Base-by-base conservation (phyloP, 2,329 filamentous ascomycete genomes). In the Colletotrichum chlorophyti region DNA sequence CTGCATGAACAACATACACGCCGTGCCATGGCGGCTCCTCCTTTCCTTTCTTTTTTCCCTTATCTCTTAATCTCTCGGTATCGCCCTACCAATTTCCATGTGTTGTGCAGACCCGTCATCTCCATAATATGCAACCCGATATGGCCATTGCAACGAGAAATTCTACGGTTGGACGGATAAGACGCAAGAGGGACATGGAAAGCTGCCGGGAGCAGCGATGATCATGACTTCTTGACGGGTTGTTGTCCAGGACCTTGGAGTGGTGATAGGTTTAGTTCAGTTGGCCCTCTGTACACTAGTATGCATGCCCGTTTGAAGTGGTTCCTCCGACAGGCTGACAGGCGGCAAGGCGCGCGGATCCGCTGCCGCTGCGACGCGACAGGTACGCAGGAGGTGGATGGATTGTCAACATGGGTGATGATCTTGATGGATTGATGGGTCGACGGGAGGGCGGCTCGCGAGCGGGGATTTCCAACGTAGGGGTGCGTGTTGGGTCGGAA, bases 141-240 rank as follows among this genome's bases (percentile, higher is more conserved):
- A 37, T 35, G 32, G 29, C 27, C 23, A 27, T 52, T 52, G 31
- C 17, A 21, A 43, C 53, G 53, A 57, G 37, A 26, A 43, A 38
- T 52, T 45, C 24, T 23, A 45, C 53, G 38, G 38, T 32, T 47
- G 23, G 41, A 31, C 19, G 45, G 32, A 10, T 19, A 19, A 9
- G 10, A 17, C n/a, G n/a, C 19, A 14, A 47, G 14, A 12, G 29
- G 29, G 17, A 10, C 12, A 19, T 10, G 31, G 21, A 10, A 23
- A 15, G 10, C 10, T n/a, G 12, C 14, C 12, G 14, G 7, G 6
- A 17, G 9, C 8, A 11, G 21, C 34, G 19, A 26, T n/a, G 12
- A 23, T 15, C 23, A 19, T 10, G n/a, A 14, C 31, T 24, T 24
- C 19, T 48, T 23, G 17, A 7, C 23, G 31, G 32, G n/a, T n/a